Evolutionary conservation across 371 early-diverging fungal genomes (phyloP).

Genomic region (Mucor mucedo): DNA sequence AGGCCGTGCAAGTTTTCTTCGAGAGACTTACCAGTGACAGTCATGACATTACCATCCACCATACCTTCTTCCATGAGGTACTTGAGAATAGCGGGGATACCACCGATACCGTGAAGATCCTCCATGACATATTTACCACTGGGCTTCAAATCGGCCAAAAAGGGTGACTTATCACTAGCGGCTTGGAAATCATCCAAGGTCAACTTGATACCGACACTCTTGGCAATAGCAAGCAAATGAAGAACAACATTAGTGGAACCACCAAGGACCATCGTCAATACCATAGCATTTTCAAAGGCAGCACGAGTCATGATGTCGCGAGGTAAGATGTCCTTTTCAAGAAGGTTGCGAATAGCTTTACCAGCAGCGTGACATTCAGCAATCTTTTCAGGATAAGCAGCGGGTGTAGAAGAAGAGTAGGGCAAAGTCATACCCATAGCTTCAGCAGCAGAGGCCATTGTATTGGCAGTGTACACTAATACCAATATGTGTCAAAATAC

Average conservation of each 20-base stretch:
- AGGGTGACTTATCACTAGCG: conserved; percentile 86
- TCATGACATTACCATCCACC: conserved; percentile 79
- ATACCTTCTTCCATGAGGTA: conserved; percentile 75
- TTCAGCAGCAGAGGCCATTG: conserved; percentile 96
- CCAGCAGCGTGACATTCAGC: conserved; percentile 90
- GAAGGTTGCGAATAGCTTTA: conserved; percentile 79
- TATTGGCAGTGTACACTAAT: conserved; percentile 95
- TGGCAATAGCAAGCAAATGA: conserved; percentile 94
- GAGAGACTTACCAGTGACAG: conserved; percentile 88
- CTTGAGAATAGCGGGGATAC: conserved; percentile 88
- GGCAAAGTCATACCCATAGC: conserved; percentile 97
- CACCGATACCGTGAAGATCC: conserved; percentile 82
- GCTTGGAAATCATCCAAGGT: conserved; percentile 92
- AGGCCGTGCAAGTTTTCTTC: conserved; percentile 77
- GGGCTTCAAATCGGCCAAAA: conserved; percentile 97
- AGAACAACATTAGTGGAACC: conserved; percentile 98
- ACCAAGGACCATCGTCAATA: conserved; percentile 89
- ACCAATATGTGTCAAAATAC: too few relatives aligned
- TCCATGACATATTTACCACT: conserved; percentile 90
- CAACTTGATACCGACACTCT: conserved; percentile 78
- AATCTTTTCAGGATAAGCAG: conserved; percentile 82
- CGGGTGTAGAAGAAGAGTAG: conserved; percentile 92
- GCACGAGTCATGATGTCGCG: conserved; percentile 92
- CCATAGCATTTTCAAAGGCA: conserved; percentile 95
- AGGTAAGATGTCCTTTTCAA: conserved; percentile 91